A percentile compares a stretch with the other conserved stretches of the same genome.
Evolutionary conservation across 768 basidiomycete species (phyloP).

Genomic region (Lactifluus hygrophoroides): DNA sequence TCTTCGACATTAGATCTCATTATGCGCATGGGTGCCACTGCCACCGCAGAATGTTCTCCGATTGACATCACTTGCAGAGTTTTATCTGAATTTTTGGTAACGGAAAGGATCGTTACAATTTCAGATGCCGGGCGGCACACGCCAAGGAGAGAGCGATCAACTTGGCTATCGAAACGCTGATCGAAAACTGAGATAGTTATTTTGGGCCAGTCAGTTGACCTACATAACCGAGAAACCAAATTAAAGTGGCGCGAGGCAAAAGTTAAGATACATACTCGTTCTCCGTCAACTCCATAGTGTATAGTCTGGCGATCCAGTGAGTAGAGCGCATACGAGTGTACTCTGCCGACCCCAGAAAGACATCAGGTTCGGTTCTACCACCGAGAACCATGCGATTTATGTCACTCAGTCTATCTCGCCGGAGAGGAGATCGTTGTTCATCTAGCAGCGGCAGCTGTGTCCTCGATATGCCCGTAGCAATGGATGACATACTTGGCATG

Average conservation of each 20-base stretch:
- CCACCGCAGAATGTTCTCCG: conserved; percentile 37
- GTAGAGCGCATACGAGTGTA: conserved; percentile 61
- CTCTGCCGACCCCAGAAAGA: conserved; percentile 35
- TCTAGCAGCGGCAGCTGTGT: neutral
- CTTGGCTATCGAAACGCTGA: conserved; percentile 49
- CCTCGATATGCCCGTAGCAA: conserved; percentile 22
- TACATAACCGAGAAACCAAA: neutral
- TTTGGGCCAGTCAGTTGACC: conserved; percentile 31
- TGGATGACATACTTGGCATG: conserved; percentile 44
- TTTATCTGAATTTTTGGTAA: conserved; percentile 37
- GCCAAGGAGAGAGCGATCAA: conserved; percentile 44
- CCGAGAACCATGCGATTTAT: conserved; percentile 64
- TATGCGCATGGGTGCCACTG: conserved; percentile 49
- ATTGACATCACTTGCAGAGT: conserved; percentile 35
- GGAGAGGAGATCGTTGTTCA: conserved; percentile 28
- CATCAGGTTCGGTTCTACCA: conserved; percentile 38
- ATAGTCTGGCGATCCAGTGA: conserved; percentile 63
- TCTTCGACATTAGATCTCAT: conserved; percentile 61
- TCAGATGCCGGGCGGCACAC: conserved; percentile 44
- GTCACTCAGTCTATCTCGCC: conserved; percentile 50
- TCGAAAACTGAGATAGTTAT: conserved; percentile 59
- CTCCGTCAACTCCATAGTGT: conserved; percentile 38
- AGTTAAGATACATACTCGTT: conserved; percentile 36
- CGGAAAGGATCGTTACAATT: conserved; percentile 38
- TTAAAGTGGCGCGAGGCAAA: neutral